These are phyloP conservation scores for Moesziomyces sp. DNA, from an alignment of 1,284 basidiomycete genomes.

Conservation along the genomic window DNA sequence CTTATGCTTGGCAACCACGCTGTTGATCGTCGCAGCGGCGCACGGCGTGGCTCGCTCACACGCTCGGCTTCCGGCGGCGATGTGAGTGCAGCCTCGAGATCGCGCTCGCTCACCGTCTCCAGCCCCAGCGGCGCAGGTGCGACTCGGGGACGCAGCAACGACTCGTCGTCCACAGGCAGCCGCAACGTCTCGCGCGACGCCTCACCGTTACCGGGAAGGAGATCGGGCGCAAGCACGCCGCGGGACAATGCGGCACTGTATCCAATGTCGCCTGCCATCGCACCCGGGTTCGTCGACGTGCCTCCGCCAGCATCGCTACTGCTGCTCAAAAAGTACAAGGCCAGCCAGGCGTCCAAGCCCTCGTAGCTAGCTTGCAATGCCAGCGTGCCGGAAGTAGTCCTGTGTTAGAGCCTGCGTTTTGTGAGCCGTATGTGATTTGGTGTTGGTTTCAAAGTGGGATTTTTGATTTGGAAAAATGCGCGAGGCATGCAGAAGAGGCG, in stretches of 20 bases:
- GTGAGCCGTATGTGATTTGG: background rate
- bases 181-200: slow-evolving; percentile 25
- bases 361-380: too few species aligned
- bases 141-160: slow-evolving; percentile 5
- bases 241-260: slow-evolving; percentile 4
- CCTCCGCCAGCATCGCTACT: slow-evolving; percentile 12
- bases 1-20: slow-evolving; percentile 14
- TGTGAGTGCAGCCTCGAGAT: slow-evolving; percentile 1
- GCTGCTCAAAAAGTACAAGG: slow-evolving; percentile 27
- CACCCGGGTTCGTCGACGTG: slow-evolving; percentile 19
- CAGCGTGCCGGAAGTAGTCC: too few species aligned
- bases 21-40: too few species aligned
- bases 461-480: background rate
- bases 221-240: background rate
- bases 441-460: slow-evolving; percentile 11
- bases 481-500: slow-evolving; percentile 1
- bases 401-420: too few species aligned
- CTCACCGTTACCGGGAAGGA: slow-evolving; percentile 7
- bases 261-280: slow-evolving; percentile 14
- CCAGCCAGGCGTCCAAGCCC: slow-evolving; percentile 11
- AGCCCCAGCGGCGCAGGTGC: background rate
- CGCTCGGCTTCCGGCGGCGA: slow-evolving; percentile 6
- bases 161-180: slow-evolving; percentile 12
- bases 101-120: slow-evolving; percentile 19
- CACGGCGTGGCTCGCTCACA: slow-evolving; percentile 5